Conservation (phyloP, 768 basidiomycete genomes). For the Termitomyces sp. region DNA sequence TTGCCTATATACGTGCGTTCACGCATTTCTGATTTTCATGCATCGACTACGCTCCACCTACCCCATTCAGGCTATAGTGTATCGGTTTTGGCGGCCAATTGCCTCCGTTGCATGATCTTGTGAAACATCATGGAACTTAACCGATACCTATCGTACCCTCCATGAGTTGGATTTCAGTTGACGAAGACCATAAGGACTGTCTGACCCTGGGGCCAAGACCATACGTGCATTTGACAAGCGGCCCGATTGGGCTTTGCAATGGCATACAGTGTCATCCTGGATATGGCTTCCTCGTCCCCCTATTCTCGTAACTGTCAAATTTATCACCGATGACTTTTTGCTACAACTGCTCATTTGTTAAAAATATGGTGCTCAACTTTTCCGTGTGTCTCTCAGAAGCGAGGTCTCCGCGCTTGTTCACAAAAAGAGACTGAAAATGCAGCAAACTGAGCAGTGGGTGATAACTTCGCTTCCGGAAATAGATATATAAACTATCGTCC, state of each 20-base stretch:
- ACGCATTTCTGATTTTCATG: not conserved
- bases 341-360: not conserved
- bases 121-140: not conserved
- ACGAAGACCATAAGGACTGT: not conserved
- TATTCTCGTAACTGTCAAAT: no score
- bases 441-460: not conserved
- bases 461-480: not conserved
- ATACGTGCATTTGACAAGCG: not conserved
- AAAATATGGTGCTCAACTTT: not conserved
- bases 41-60: not conserved
- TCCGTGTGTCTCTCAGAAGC: no score
- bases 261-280: no score
- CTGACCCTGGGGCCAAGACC: not conserved
- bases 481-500: not conserved
- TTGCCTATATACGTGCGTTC: no score
- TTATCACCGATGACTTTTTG: no score
- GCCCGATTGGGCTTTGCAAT: no score
- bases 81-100: not conserved
- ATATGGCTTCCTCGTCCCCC: no score
- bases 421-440: not conserved
- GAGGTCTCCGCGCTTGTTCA: not conserved
- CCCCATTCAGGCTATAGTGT: not conserved
- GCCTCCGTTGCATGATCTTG: not conserved
- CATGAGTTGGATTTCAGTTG: not conserved
- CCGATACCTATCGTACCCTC: no score